Percentiles rank a stretch among this genome's conserved stretches.
Evolutionary conservation across 805 yeast genomes (phyloP).

Genomic region (Cyberlindnera euphorbiae): DNA sequence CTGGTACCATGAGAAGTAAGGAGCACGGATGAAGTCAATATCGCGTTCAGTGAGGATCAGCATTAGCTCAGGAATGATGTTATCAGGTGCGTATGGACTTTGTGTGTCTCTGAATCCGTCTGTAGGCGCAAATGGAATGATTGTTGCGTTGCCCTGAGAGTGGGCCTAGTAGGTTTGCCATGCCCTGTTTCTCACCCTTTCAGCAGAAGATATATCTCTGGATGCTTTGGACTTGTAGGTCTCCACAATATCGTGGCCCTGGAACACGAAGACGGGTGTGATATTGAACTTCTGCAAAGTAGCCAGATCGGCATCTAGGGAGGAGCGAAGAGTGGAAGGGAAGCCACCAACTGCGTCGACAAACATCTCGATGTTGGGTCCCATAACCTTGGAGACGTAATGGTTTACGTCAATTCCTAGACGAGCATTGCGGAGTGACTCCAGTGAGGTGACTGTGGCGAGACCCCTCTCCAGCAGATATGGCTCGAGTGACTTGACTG

Average conservation of each 20-base stretch:
- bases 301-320: constrained; percentile 57
- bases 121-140: constrained; percentile 27
- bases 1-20: constrained; percentile 78
- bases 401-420: constrained; percentile 84
- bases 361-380: constrained; percentile 61
- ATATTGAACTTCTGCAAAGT: constrained; percentile 56
- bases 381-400: constrained; percentile 58
- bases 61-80: constrained; percentile 52
- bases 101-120: constrained; percentile 50
- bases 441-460: constrained; percentile 57
- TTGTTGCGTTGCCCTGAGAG: constrained; percentile 9
- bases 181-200: constrained; percentile 39
- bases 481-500: constrained; percentile 59
- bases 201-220: constrained; percentile 26
- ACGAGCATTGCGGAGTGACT: constrained; percentile 57
- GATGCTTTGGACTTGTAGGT: constrained; percentile 34
- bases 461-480: constrained; percentile 64
- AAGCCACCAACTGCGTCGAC: constrained; percentile 78
- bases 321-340: constrained; percentile 55
- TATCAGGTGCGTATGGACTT: constrained; percentile 41
- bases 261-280: constrained; percentile 76
- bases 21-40: constrained; percentile 71
- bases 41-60: constrained; percentile 48
- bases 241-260: constrained; percentile 50
- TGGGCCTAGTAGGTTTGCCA: constrained; percentile 36